These are phyloP conservation scores for Didymella sp. DNA, from an alignment of 2,329 filamentous ascomycete species.

Conservation along the genomic window DNA sequence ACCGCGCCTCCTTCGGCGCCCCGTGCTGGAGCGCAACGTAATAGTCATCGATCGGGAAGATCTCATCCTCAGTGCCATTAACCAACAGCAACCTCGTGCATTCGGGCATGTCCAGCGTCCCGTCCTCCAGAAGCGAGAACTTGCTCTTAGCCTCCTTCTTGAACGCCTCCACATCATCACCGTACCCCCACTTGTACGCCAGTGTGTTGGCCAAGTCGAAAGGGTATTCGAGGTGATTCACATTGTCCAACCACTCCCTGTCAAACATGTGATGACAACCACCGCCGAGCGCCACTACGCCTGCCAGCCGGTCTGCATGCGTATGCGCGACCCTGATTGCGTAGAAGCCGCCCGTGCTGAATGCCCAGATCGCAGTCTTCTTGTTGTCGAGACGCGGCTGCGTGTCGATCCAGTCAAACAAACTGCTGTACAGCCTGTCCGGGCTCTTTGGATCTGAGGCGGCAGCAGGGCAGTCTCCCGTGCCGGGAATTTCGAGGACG, in stretches of 20 bases:
- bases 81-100: conserved; percentile 62
- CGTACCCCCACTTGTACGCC: conserved; percentile 57
- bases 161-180: conserved; percentile 50
- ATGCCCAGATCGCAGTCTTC: conserved; percentile 62
- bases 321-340: conserved; percentile 65
- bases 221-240: conserved; percentile 65
- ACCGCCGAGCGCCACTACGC: conserved; percentile 62
- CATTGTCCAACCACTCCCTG: conserved; percentile 60
- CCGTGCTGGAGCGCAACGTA: conserved; percentile 63
- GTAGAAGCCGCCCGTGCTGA: conserved; percentile 66
- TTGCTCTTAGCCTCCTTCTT: conserved; percentile 56
- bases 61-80: conserved; percentile 66
- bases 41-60: conserved; percentile 68
- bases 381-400: conserved; percentile 58
- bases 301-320: conserved; percentile 59
- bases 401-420: conserved; percentile 62
- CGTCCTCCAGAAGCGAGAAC: conserved; percentile 63
- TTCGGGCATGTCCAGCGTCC: conserved; percentile 59
- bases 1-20: conserved; percentile 59
- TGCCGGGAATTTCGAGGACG: conserved; percentile 64
- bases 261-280: conserved; percentile 65
- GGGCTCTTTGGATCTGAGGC: conserved; percentile 56
- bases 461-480: conserved; percentile 62
- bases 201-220: conserved; percentile 63
- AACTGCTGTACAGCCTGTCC: conserved; percentile 61